These are phyloP conservation scores for Cicer chorassanicum DNA, from an alignment of 306 rosid genomes.

Conservation along the genomic window DNA sequence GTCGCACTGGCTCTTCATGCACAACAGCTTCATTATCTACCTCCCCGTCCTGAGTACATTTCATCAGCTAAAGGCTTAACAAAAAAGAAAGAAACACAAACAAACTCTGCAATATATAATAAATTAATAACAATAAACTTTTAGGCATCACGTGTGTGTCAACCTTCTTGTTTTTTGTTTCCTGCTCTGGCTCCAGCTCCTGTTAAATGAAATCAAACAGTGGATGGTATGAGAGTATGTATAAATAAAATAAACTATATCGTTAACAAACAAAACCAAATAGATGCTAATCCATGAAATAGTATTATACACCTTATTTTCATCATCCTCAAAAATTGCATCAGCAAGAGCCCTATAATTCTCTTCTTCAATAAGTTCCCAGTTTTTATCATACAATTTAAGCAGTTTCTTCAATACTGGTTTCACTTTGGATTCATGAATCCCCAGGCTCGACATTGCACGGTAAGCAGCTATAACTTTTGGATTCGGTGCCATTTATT, in stretches of 20 bases:
- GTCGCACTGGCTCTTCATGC: slow-evolving; percentile 59
- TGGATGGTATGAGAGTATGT: slow-evolving; percentile 32
- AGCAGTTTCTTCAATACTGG: slow-evolving; percentile 78
- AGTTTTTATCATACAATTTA: slow-evolving; percentile 73
- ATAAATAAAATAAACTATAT: neutral
- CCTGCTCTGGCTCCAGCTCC: slow-evolving; percentile 48
- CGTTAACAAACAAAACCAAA: slow-evolving; percentile 21
- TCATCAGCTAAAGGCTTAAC: slow-evolving; percentile 42
- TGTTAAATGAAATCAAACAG: slow-evolving; percentile 45
- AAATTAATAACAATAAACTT: neutral
- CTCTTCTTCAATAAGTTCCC: slow-evolving; percentile 95
- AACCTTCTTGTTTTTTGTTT: slow-evolving; percentile 42
- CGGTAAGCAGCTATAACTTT: slow-evolving; percentile 60
- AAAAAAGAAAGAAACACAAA: slow-evolving; percentile 7
- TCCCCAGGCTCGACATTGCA: slow-evolving; percentile 80
- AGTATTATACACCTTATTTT: slow-evolving; percentile 53
- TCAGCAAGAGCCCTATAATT: slow-evolving; percentile 82
- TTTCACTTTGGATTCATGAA: slow-evolving; percentile 67
- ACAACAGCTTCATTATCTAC: slow-evolving; percentile 50
- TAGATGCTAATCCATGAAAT: neutral
- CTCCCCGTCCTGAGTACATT: slow-evolving; percentile 49
- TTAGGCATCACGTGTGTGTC: slow-evolving; percentile 40
- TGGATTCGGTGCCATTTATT: slow-evolving; percentile 77
- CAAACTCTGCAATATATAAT: slow-evolving; percentile 36
- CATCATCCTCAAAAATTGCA: slow-evolving; percentile 86